Base-by-base conservation (phyloP, 805 yeast genomes). In the Priceomyces haplophilus region DNA sequence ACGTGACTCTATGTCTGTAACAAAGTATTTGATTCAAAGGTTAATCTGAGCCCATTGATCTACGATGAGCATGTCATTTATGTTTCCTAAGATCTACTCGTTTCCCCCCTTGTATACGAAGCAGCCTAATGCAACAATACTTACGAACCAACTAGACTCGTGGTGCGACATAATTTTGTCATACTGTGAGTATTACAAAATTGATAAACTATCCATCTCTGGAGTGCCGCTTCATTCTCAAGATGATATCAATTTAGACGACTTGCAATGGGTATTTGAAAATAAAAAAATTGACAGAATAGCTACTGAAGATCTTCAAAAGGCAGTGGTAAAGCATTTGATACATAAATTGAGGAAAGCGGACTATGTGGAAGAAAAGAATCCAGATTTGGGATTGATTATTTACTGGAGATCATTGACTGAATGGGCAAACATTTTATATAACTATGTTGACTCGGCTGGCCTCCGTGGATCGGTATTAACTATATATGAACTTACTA, bases 41-140 rank as follows among this genome's bases (percentile, higher is more conserved):
- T n/a, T 19, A 33, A 6, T 7, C 18, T 7, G 7, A 16, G 19
- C 34, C 20, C 19, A 11, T 16, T 32, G 16, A 13, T 7, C 16
- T 19, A 10, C 16, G 7, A 43, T 41, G 45, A 20, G 40, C 4
- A 25, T 41, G 32, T 42, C 27, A 47, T 68, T 62, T 49, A 51
- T 52, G 40, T 71, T 68, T 51, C 75, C 76, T n/a, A 65, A 66
- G 45, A 67, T 71, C 38, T 69, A 70, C 51, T 53, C 68, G 13
- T 91, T 89, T 61, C 97, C 97, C 4, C 99, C 99, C 0, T 79
- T 91, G 51, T 91, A 81, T 66, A 93, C 98, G 7, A 75, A 80
- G 47, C 99, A 91, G 64, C 89, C 93, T 17, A 90, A 91, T 53
- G 76, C 81, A 29, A 79, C 85, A 8, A 83, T 93, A 1, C 79